Percentiles rank a stretch among this genome's conserved stretches.
Evolutionary conservation across 2,329 filamentous ascomycete species (phyloP).

Genomic region (Neoscytalidium dimidiatum): DNA sequence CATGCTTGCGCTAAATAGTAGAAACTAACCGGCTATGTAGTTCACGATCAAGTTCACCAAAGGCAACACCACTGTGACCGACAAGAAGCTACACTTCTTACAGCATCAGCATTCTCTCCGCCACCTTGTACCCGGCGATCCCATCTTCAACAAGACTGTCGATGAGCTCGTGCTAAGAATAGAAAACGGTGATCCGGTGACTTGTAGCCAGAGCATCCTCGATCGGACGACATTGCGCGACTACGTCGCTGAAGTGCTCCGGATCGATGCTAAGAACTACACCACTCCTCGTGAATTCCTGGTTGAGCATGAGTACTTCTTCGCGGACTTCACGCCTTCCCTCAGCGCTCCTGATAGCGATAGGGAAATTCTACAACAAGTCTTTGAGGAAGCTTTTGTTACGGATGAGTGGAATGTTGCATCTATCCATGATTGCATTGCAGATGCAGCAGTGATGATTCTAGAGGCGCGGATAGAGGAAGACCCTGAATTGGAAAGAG

Average conservation of each 20-base stretch:
- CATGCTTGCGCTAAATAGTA: no score
- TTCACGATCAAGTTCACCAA: constrained; percentile 88
- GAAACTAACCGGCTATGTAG: constrained; percentile 39
- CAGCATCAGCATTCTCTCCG: constrained; percentile 65
- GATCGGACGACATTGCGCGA: constrained; percentile 33
- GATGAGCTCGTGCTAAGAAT: constrained; percentile 33
- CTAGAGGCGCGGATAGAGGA: neutral
- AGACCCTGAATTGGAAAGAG: neutral
- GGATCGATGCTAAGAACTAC: constrained; percentile 58
- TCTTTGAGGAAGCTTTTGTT: neutral
- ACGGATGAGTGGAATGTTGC: neutral
- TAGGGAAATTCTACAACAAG: neutral
- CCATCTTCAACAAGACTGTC: constrained; percentile 40
- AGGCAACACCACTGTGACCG: constrained; percentile 81
- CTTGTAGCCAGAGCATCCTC: constrained; percentile 21
- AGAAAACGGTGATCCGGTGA: neutral
- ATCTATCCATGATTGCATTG: neutral
- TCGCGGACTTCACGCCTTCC: constrained; percentile 32
- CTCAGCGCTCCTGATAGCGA: neutral
- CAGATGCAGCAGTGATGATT: neutral
- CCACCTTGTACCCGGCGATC: constrained; percentile 48
- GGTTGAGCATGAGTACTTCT: constrained; percentile 60
- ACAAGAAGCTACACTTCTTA: constrained; percentile 77
- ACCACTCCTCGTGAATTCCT: constrained; percentile 58
- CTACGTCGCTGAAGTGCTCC: constrained; percentile 51